A percentile compares a stretch with the other conserved stretches of the same genome.
phyloP scores from a whole-genome alignment of 2,329 filamentous ascomycete species.

The Apiospora marii region DNA sequence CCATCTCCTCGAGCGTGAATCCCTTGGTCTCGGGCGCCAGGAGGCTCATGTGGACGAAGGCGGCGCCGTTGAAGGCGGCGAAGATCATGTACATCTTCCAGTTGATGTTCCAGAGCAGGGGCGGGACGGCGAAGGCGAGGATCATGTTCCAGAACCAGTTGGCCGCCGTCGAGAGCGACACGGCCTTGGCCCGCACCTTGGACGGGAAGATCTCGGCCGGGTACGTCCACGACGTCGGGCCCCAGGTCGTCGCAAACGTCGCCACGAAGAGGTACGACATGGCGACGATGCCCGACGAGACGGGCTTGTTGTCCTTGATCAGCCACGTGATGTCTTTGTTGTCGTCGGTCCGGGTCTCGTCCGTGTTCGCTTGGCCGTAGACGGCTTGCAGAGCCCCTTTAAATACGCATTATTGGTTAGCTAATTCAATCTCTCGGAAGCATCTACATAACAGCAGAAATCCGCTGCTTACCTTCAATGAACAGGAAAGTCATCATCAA shows the following conservation, averaged over 20 bases:
- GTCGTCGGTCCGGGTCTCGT: slow-evolving; percentile 44
- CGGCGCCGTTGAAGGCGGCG: slow-evolving; percentile 72
- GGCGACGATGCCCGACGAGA: slow-evolving; percentile 70
- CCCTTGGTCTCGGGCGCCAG: slow-evolving; percentile 71
- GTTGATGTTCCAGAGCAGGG: slow-evolving; percentile 62
- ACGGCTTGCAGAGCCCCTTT: slow-evolving; percentile 63
- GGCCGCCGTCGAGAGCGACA: slow-evolving; percentile 64
- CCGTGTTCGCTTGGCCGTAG: slow-evolving; percentile 60
- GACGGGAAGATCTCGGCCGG: slow-evolving; percentile 69
- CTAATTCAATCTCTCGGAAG: neutral
- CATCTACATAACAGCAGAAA: fast-evolving
- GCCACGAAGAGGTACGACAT: slow-evolving; percentile 79
- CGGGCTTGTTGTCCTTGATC: slow-evolving; percentile 56
- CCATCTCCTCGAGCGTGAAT: slow-evolving; percentile 79
- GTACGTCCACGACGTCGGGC: slow-evolving; percentile 58
- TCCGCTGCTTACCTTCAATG: slow-evolving; percentile 55
- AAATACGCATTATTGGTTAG: neutral
- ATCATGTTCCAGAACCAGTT: slow-evolving; percentile 70
- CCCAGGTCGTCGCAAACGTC: slow-evolving; percentile 61
- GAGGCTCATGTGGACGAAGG: slow-evolving; percentile 74
- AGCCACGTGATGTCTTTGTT: slow-evolving; percentile 65
- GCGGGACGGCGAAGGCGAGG: slow-evolving; percentile 61
- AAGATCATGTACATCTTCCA: slow-evolving; percentile 78
- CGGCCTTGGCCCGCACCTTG: slow-evolving; percentile 68
- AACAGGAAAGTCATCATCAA: slow-evolving; percentile 69